These are phyloP conservation scores for Cryptosporidium ubiquitum DNA, from an alignment of 169 alveolate species.

Conservation along the genomic window DNA sequence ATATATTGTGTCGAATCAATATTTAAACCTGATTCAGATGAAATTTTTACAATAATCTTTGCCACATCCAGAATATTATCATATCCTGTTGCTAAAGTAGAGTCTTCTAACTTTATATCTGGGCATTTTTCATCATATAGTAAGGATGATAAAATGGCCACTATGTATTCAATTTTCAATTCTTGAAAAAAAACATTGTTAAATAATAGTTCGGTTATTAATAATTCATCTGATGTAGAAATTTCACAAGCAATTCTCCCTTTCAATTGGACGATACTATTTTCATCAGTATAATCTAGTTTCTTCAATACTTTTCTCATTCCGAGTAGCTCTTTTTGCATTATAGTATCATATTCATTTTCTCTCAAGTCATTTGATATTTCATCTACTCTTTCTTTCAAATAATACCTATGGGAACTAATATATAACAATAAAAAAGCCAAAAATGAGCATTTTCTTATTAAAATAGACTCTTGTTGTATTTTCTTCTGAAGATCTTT, in stretches of 20 bases:
- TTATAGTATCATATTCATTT: slow-evolving; percentile 50
- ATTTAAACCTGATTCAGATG: slow-evolving; percentile 80
- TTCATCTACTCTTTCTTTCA: slow-evolving; percentile 5
- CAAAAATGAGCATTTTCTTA: slow-evolving; percentile 23
- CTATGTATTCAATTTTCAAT: slow-evolving; percentile 90
- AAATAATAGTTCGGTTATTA: slow-evolving; percentile 94
- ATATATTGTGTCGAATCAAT: slow-evolving; percentile 89
- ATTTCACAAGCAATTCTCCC: slow-evolving; percentile 99
- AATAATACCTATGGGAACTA: slow-evolving; percentile 25
- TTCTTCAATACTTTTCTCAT: slow-evolving; percentile 80
- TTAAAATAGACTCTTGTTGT: not conserved
- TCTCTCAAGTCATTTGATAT: slow-evolving; percentile 6
- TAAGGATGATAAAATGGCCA: slow-evolving; percentile 93
- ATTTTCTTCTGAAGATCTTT: slow-evolving; percentile 16
- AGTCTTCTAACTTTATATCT: slow-evolving; percentile 76
- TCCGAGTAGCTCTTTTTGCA: slow-evolving; percentile 74
- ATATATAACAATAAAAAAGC: slow-evolving; percentile 15
- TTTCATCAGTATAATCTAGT: slow-evolving; percentile 90
- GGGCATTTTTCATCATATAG: slow-evolving; percentile 90
- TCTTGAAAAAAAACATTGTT: slow-evolving; percentile 92
- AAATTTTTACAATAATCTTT: slow-evolving; percentile 80
- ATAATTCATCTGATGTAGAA: slow-evolving; percentile 97
- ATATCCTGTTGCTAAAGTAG: slow-evolving; percentile 75
- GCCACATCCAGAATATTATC: slow-evolving; percentile 79
- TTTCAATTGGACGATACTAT: slow-evolving; percentile 91